These are phyloP conservation scores for Schizosaccharomyces versatilis DNA, from an alignment of 1,139 yeast species.

Conservation along the genomic window DNA sequence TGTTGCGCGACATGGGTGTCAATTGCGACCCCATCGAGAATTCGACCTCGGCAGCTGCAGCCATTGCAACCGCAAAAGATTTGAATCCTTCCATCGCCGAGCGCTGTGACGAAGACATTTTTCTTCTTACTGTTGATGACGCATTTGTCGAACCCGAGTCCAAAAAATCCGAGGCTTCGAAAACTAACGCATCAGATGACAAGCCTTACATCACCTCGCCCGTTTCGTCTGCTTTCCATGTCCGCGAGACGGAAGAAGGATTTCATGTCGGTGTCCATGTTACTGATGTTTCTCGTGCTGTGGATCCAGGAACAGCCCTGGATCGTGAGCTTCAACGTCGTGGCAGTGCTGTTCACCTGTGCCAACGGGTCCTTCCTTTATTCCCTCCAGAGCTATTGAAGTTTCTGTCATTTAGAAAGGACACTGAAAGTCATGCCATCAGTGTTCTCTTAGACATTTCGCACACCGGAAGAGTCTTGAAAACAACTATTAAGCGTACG, in stretches of 20 bases:
- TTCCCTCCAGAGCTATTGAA: conserved; percentile 42
- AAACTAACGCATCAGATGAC: conserved; percentile 19
- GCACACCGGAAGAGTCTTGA: conserved; percentile 47
- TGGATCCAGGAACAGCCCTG: conserved; percentile 48
- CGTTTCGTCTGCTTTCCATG: conserved; percentile 6
- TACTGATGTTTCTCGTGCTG: conserved; percentile 51
- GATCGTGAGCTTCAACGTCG: conserved; percentile 84
- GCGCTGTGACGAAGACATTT: conserved; percentile 47
- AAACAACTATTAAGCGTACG: conserved; percentile 59
- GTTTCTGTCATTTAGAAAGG: conserved; percentile 38
- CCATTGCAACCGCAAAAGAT: conserved; percentile 18
- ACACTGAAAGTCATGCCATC: conserved; percentile 42
- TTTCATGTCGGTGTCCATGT: conserved; percentile 48
- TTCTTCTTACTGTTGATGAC: conserved; percentile 30
- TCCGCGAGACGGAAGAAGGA: conserved; percentile 7
- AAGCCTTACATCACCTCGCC: conserved; percentile 21
- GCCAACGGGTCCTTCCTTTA: conserved; percentile 51
- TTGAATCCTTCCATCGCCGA: conserved; percentile 15
- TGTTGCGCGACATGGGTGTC: conserved; percentile 46
- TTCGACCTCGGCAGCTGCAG: conserved; percentile 18
- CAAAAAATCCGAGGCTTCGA: neutral
- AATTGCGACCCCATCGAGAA: neutral
- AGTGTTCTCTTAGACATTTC: conserved; percentile 69
- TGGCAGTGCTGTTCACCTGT: conserved; percentile 70
- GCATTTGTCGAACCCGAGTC: neutral